These are phyloP conservation scores for Chenopodium formosanum DNA, from an alignment of 148 eudicot genomes.

Conservation along the genomic window DNA sequence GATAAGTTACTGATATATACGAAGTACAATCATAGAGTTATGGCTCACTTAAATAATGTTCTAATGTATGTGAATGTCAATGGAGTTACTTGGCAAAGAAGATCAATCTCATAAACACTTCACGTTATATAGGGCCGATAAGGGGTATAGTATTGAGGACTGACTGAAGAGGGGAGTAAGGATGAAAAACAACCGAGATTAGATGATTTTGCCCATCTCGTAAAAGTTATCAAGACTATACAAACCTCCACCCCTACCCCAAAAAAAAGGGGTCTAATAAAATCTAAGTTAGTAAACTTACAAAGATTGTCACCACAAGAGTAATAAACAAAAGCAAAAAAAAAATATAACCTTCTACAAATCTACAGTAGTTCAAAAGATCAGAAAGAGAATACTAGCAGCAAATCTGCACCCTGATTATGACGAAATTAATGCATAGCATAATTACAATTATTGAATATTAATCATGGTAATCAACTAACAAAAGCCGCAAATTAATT, in stretches of 20 bases:
- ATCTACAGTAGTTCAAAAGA: neutral
- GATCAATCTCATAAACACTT: neutral
- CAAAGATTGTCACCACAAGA: neutral
- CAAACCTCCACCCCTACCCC: no score
- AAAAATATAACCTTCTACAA: neutral
- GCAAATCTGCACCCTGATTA: slow-evolving; percentile 24
- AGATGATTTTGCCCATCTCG: neutral
- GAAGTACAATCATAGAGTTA: no score
- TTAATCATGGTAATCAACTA: slow-evolving; percentile 25
- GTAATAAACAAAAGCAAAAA: neutral
- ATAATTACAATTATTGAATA: slow-evolving; percentile 22
- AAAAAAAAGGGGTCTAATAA: neutral
- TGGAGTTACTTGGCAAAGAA: neutral
- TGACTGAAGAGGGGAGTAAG: no score
- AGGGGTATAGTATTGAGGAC: no score
- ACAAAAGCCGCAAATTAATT: slow-evolving; percentile 15
- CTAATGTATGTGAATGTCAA: neutral
- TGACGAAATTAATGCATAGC: slow-evolving; percentile 26
- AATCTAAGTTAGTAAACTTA: neutral
- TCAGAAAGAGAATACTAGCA: neutral
- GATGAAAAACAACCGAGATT: neutral
- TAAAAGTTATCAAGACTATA: neutral
- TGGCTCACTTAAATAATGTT: no score
- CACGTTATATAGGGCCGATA: no score
- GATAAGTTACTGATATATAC: neutral